Percentiles rank a stretch among this genome's conserved stretches.
These are phyloP conservation scores for Plasmodium fragile DNA, from an alignment of 169 alveolate genomes.

Conservation along the genomic window DNA sequence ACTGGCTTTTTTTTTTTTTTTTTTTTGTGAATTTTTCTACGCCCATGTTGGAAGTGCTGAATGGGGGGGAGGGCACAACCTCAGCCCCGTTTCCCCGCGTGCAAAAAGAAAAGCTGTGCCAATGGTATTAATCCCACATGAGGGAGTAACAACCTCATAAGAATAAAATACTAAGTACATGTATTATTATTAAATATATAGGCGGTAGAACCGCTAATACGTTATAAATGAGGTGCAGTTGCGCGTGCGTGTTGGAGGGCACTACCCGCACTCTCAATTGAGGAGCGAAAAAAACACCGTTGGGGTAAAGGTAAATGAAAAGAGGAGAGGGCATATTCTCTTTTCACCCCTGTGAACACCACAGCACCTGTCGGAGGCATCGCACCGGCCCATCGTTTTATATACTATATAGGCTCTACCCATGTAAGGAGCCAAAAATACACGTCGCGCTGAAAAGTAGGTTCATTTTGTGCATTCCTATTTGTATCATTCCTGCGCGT, in stretches of 20 bases:
- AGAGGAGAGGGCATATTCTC: not conserved
- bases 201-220: not conserved
- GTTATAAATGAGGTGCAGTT: not conserved
- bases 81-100: not conserved
- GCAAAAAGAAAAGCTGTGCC: not conserved
- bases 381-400: not conserved
- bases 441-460: not conserved
- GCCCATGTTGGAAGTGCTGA: not conserved
- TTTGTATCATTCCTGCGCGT: not conserved
- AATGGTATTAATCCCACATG: not conserved
- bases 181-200: too few species aligned
- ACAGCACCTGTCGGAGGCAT: not conserved
- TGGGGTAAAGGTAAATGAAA: not conserved
- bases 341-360: not conserved
- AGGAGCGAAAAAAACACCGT: not conserved
- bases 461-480: not conserved
- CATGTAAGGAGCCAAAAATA: not conserved
- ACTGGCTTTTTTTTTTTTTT: not conserved
- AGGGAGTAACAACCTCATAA: not conserved
- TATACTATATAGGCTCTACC: not conserved
- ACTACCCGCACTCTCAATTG: not conserved
- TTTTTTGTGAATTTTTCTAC: not conserved
- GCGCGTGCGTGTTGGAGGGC: not conserved
- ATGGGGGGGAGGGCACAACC: not conserved
- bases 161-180: not conserved